A percentile compares a stretch with the other conserved stretches of the same genome.
Evolutionary conservation across 306 rosid species (phyloP).

Genomic region (Cucurbita pepo): DNA sequence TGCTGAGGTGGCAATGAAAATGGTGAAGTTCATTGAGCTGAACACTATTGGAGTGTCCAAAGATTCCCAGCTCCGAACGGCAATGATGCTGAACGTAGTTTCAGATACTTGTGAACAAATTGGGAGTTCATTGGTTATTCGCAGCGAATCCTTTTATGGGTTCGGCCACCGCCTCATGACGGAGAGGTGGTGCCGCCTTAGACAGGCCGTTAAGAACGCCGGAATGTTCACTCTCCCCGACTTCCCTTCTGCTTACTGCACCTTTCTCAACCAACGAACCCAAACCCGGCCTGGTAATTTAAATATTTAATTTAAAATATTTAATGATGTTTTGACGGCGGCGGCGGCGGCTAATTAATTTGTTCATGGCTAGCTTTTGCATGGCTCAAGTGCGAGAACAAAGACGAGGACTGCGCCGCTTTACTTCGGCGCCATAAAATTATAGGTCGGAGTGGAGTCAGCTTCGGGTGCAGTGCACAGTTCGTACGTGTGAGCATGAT

Average conservation of each 20-base stretch:
- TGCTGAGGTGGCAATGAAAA: constrained; percentile 39
- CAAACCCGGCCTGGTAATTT: constrained; percentile 55
- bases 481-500: constrained; percentile 26
- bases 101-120: constrained; percentile 25
- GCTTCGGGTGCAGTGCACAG: constrained; percentile 13
- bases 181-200: constrained; percentile 53
- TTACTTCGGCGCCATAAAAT: constrained; percentile 14
- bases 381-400: constrained; percentile 24
- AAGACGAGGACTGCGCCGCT: constrained; percentile 17
- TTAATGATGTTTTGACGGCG: no score
- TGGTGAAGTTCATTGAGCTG: constrained; percentile 63
- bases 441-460: constrained; percentile 18
- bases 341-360: no score
- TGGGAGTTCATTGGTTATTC: neutral
- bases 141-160: constrained; percentile 33
- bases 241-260: constrained; percentile 34
- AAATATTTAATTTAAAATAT: no score
- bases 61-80: constrained; percentile 81
- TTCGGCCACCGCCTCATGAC: constrained; percentile 33
- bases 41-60: constrained; percentile 85
- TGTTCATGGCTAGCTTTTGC: constrained; percentile 16
- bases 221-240: constrained; percentile 39
- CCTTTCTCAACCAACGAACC: constrained; percentile 13
- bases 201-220: constrained; percentile 24
- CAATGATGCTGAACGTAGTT: constrained; percentile 39